Evolutionary conservation across 139 green algal species (phyloP), one percentile per base, ranked within the genome.

Genomic region (Volvox reticuliferus): DNA sequence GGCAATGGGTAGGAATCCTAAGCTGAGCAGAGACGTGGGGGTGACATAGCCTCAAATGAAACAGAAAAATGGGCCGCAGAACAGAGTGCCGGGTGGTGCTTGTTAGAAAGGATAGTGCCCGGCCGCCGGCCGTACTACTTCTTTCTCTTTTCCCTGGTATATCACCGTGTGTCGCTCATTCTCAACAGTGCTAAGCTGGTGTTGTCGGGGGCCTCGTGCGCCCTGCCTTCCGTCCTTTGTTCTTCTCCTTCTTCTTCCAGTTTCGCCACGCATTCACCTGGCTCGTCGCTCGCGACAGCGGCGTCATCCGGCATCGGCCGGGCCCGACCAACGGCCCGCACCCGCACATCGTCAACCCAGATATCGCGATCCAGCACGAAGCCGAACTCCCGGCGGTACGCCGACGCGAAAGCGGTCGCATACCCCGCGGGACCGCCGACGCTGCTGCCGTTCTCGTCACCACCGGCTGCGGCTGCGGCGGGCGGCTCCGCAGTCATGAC

Each of bases 381-480:
- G 0, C 98, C 98, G 95, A 98, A 99, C 94, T 99, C 97, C 18
- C 96, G 94, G 81, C 94, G 92, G 91, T 98, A 98, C 2, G 91
- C 88, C 19, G 93, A 90, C 55, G 62, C 87, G 33, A 91, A 91
- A 17, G 87, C 87, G 9, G 50, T 63, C 24, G 37, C 87, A 75
- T 91, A 91, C 33, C 62, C 82, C 33, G 82, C 82, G 17, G 65
- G 33, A 44, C 69, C 69, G 73, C 55, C 73, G 44, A 2, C 30
- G 37, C 28, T 75, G 68, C 32, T 71, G 33, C 21, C 79, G 75
- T 5, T 61, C 0, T 12, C 79, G 61, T 17, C 75, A 0, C 68
- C 82, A 0, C 33, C 62, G 1, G 65, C 12, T 5, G 65, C 65
- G 65, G 65, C 12, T 5, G 65, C 65, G 82, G 87, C 20, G 2